A percentile compares a stretch with the other conserved stretches of the same genome.
phyloP scores from a whole-genome alignment of 345 rosid species.

The Rhizophora apiculata region DNA sequence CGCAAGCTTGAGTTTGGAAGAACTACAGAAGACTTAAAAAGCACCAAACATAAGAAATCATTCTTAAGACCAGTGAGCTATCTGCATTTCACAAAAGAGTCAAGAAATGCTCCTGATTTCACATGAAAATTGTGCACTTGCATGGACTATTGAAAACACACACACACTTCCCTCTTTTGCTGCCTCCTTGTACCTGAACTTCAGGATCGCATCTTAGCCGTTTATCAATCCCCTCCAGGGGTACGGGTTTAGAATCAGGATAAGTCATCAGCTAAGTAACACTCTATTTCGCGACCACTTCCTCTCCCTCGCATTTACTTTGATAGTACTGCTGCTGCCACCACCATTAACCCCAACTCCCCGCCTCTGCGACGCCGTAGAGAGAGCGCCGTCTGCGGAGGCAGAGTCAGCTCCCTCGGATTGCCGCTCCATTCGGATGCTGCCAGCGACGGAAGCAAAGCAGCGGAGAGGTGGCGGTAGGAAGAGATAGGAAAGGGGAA shows the following conservation, averaged over 20 bases:
- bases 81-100: too few species aligned
- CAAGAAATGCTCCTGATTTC: too few species aligned
- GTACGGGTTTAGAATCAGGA: slow-evolving; percentile 73
- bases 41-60: too few species aligned
- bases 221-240: slow-evolving; percentile 67
- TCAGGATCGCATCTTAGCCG: slow-evolving; percentile 71
- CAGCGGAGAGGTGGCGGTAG: slow-evolving; percentile 18
- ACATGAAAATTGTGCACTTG: too few species aligned
- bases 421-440: slow-evolving; percentile 47
- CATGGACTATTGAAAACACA: too few species aligned
- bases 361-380: slow-evolving; percentile 4
- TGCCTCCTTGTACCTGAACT: slow-evolving; percentile 43
- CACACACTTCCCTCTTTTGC: too few species aligned
- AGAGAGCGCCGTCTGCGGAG: slow-evolving; percentile 9
- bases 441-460: slow-evolving; percentile 47
- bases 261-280: slow-evolving; percentile 85
- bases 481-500: slow-evolving; percentile 23
- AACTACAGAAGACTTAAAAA: too few species aligned
- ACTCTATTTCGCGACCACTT: slow-evolving; percentile 77
- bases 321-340: slow-evolving; percentile 30
- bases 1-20: too few species aligned
- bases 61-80: too few species aligned
- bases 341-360: slow-evolving; percentile 1
- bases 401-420: slow-evolving; percentile 29
- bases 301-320: slow-evolving; percentile 57